Evolutionary conservation across 2,329 filamentous ascomycete genomes (phyloP).

Genomic region (Xylariaceae sp.): DNA sequence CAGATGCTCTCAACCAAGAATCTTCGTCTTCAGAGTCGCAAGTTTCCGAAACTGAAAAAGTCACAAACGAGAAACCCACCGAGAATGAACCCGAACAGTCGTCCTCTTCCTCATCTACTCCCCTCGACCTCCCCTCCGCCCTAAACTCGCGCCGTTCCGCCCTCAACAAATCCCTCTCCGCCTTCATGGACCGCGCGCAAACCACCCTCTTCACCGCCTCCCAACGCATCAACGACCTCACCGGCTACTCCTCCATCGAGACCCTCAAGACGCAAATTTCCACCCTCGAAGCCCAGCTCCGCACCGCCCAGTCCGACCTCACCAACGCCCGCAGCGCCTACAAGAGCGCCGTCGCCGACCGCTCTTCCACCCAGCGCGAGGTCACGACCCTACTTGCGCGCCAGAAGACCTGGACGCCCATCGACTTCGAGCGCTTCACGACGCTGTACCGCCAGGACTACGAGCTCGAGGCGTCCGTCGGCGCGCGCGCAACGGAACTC

Average conservation of each 20-base stretch:
- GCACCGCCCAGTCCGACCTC: constrained; percentile 58
- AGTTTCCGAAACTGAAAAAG: neutral
- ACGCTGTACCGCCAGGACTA: constrained; percentile 87
- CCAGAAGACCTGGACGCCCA: constrained; percentile 84
- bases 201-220: constrained; percentile 78
- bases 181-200: constrained; percentile 85
- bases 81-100: constrained; percentile 8
- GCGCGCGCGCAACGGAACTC: constrained; percentile 63
- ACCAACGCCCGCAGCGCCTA: constrained; percentile 69
- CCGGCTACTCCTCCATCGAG: constrained; percentile 90
- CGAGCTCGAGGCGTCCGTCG: constrained; percentile 81
- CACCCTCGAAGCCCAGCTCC: constrained; percentile 55
- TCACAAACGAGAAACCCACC: neutral
- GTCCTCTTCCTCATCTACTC: constrained; percentile 4
- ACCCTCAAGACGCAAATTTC: constrained; percentile 74
- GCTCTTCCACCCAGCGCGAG: constrained; percentile 88
- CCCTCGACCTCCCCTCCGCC: constrained; percentile 41
- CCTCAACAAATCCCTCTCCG: constrained; percentile 49
- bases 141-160: constrained; percentile 40
- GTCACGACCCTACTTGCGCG: constrained; percentile 89
- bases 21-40: constrained; percentile 2
- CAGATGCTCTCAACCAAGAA: neutral
- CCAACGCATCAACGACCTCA: constrained; percentile 86
- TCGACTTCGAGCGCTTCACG: constrained; percentile 91
- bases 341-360: constrained; percentile 74